These are phyloP conservation scores for Fusarium torreyae DNA, from an alignment of 2,329 filamentous ascomycete genomes.

Conservation along the genomic window DNA sequence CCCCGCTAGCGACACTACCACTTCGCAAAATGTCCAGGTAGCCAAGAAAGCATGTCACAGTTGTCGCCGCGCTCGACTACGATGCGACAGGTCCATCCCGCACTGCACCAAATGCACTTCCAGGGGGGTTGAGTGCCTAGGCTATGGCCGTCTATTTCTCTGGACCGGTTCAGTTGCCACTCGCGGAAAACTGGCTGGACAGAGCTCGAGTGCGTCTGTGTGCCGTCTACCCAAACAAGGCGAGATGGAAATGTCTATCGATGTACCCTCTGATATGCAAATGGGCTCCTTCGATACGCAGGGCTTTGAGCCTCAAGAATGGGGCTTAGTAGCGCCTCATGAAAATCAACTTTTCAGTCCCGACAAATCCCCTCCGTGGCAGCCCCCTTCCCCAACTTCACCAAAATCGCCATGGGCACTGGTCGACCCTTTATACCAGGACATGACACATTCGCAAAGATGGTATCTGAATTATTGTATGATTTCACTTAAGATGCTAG, in stretches of 20 bases:
- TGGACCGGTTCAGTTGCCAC: conserved; percentile 66
- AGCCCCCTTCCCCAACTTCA: conserved; percentile 35
- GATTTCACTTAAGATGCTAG: not conserved
- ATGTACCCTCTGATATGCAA: conserved; percentile 22
- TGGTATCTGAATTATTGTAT: conserved; percentile 60
- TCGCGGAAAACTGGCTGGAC: conserved; percentile 59
- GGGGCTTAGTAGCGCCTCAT: conserved; percentile 15
- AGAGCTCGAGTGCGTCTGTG: conserved; percentile 52
- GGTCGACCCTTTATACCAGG: conserved; percentile 63
- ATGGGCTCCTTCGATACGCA: conserved; percentile 26
- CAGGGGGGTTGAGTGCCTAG: conserved; percentile 65
- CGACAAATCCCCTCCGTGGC: conserved; percentile 27
- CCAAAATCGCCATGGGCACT: conserved; percentile 54
- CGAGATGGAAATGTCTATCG: conserved; percentile 16
- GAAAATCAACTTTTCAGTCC: conserved; percentile 37
- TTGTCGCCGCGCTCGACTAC: conserved; percentile 66
- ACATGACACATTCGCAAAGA: conserved; percentile 65
- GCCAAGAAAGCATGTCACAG: conserved; percentile 63
- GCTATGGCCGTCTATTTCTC: conserved; percentile 67
- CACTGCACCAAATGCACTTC: conserved; percentile 66
- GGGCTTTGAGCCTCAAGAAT: conserved; percentile 17
- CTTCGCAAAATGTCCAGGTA: conserved; percentile 26
- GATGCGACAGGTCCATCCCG: conserved; percentile 66
- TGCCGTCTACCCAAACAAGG: conserved; percentile 39
- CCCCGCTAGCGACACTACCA: conserved; percentile 34